These are phyloP conservation scores for Aspergillus neotritici DNA, from an alignment of 2,329 filamentous ascomycete species.

Conservation along the genomic window DNA sequence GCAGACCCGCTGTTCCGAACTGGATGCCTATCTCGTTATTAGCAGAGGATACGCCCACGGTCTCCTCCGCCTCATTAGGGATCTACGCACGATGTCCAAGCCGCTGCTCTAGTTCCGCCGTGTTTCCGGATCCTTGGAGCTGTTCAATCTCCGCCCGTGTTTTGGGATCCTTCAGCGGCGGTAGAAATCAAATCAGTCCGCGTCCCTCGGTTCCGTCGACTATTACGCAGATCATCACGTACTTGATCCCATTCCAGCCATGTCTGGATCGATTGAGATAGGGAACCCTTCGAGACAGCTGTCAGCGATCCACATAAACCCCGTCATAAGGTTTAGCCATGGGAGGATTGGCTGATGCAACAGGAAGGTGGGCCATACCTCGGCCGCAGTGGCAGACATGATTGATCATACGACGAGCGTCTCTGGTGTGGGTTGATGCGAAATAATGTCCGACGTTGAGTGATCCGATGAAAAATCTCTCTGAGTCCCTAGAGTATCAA, in stretches of 20 bases:
- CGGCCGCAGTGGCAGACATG: conserved; percentile 15
- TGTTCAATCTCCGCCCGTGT: conserved; percentile 52
- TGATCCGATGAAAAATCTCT: conserved; percentile 3
- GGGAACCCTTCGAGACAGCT: conserved; percentile 23
- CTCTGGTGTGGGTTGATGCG: too few species aligned
- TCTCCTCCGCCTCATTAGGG: not conserved
- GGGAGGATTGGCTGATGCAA: conserved; percentile 1
- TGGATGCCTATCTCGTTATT: conserved; percentile 43
- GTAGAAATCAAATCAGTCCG: conserved; percentile 8
- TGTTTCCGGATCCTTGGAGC: conserved; percentile 44
- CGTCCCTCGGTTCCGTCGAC: not conserved
- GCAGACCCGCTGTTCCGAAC: conserved; percentile 58
- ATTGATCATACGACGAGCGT: conserved; percentile 20
- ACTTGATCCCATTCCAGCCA: conserved; percentile 56
- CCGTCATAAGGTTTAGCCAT: too few species aligned
- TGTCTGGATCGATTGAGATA: conserved; percentile 43
- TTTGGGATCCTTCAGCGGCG: conserved; percentile 38
- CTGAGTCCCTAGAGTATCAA: too few species aligned
- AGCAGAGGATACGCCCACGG: not conserved
- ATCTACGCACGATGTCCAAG: conserved; percentile 44
- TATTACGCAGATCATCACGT: conserved; percentile 7
- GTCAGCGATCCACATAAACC: not conserved
- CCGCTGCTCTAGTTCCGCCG: conserved; percentile 47
- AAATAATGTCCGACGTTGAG: not conserved
- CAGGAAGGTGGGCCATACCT: conserved; percentile 12